Evolutionary conservation across 345 rosid species (phyloP), one percentile per base, ranked within the genome.

Genomic region (Cardiospermum halicacabum): DNA sequence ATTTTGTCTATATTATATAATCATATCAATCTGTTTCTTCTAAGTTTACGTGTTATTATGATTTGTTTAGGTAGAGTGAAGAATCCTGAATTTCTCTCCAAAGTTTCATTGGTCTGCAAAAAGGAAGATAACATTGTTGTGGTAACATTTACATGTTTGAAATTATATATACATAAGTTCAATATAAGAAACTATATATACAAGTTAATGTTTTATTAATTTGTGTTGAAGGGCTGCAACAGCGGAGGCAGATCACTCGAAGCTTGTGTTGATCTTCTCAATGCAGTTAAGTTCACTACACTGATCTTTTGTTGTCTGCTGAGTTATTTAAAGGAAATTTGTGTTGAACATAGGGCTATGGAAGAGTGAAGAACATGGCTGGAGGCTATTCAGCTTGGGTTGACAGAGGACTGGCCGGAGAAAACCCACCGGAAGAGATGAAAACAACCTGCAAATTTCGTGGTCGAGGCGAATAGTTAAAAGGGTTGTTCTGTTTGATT

Each of bases 351-450:
- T 31, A 75, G 87, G 80, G 82, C 4, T 78, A 73, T 32, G 72
- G 71, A 58, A 55, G 71, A 55, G 82, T 77, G 63, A 79, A 53
- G 34, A 75, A 73, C 72, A 73, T 80, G 81, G 87, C 59, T 34
- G 87, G 82, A 48, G 82, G 87, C 11, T 80, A 75, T 69, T 77
- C 87, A 18, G 78, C 78, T 5, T 82, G 84, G 84, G 77, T 73
- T n/a, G 84, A 75, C 59, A 69, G 68, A 31, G 81, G 81, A 69
- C 42, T 77, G 3, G 74, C 82, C 1, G 76, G 75, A 1, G 80
- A 73, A 16, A 66, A 75, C 66, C 80, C 79, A 3, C 60, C 75
- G 0, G 78, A 68, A 58, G 81, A 83, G 68, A 80, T 83, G 68
- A 80, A 83, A 70, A 72, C 69, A 58, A 55, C 69, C 55, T 78